These are phyloP conservation scores for Pyricularia sp. DNA, from an alignment of 2,329 filamentous ascomycete species.

Conservation along the genomic window DNA sequence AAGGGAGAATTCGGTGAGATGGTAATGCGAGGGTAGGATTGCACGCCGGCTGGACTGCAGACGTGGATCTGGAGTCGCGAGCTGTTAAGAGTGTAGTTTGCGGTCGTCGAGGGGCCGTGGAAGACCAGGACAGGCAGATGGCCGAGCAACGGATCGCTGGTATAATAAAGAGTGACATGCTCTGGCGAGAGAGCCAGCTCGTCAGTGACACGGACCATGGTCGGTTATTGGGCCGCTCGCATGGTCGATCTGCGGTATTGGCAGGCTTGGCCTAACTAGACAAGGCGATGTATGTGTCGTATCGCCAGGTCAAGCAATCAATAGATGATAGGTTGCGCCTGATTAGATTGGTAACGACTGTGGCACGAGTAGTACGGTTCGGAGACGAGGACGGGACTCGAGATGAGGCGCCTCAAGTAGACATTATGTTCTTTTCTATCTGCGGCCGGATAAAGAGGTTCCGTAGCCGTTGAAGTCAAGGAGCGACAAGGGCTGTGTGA, in stretches of 20 bases:
- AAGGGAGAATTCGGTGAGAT: conserved; percentile 87
- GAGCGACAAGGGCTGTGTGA: neutral
- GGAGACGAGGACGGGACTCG: neutral
- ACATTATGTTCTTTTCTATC: neutral
- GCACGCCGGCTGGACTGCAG: conserved; percentile 79
- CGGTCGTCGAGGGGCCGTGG: conserved; percentile 82
- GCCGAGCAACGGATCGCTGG: conserved; percentile 74
- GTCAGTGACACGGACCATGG: conserved; percentile 76
- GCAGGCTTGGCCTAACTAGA: neutral
- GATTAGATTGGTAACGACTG: neutral
- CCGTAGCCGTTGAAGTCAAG: neutral
- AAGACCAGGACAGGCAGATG: conserved; percentile 81
- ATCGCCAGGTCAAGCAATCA: neutral
- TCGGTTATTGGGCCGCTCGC: conserved; percentile 31
- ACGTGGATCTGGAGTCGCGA: conserved; percentile 93
- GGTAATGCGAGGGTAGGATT: conserved; percentile 83
- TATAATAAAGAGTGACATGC: conserved; percentile 79
- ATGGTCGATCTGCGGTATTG: conserved; percentile 17
- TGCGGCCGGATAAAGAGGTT: neutral
- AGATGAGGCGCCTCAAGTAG: neutral
- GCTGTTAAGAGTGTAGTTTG: conserved; percentile 77
- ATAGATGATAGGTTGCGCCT: neutral
- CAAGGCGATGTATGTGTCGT: neutral
- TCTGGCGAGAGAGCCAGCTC: conserved; percentile 73
- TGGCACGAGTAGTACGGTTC: neutral